Evolutionary conservation across 2,329 filamentous ascomycete species (phyloP).

Genomic region (Arachnopeziza araneosa): DNA sequence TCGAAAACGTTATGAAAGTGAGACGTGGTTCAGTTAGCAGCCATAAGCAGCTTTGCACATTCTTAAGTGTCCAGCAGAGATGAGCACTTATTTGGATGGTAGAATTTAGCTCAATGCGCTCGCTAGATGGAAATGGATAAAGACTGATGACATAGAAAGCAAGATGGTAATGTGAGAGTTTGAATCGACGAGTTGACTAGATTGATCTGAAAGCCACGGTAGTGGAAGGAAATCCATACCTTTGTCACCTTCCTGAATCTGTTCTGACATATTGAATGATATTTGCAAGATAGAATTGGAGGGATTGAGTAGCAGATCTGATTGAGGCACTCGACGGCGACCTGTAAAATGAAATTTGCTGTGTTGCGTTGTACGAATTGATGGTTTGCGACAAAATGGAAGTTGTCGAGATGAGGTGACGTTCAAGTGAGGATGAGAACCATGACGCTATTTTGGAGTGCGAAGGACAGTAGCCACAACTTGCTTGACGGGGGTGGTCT

Average conservation of each 20-base stretch:
- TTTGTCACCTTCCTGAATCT: conserved; percentile 46
- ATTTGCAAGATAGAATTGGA: neutral
- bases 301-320: neutral
- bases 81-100: too few species aligned
- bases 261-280: conserved; percentile 36
- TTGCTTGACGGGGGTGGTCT: neutral
- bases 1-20: conserved; percentile 2
- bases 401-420: conserved; percentile 9
- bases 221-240: conserved; percentile 31
- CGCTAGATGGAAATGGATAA: neutral
- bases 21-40: neutral
- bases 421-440: conserved; percentile 12
- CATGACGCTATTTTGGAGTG: conserved; percentile 4
- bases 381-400: conserved; percentile 22
- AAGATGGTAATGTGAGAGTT: neutral
- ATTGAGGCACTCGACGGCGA: neutral
- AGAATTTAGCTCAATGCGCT: too few species aligned
- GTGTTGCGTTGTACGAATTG: conserved; percentile 13
- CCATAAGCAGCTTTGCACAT: too few species aligned
- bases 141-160: neutral
- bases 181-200: neutral
- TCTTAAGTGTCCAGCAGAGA: too few species aligned
- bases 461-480: neutral
- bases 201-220: neutral
- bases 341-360: neutral